Percentiles rank a stretch among this genome's conserved stretches.
phyloP scores from a whole-genome alignment of 495 filamentous ascomycete genomes.

The Jackrogersella multiformis region DNA sequence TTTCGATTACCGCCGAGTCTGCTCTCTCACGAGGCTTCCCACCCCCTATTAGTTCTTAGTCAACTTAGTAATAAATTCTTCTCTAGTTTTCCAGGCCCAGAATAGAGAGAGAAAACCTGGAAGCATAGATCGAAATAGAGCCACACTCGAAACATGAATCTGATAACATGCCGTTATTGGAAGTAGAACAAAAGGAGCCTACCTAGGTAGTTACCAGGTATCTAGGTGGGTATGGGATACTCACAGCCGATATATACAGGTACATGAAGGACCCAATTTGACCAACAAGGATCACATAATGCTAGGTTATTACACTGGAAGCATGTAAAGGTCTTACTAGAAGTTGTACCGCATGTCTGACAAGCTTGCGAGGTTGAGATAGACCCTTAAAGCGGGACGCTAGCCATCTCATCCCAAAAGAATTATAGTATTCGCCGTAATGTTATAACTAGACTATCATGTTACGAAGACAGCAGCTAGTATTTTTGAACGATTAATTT shows the following conservation, averaged over 20 bases:
- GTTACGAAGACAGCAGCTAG: not conserved
- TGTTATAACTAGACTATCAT: not conserved
- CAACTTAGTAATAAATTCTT: not conserved
- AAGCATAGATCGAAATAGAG: not conserved
- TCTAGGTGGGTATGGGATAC: not conserved
- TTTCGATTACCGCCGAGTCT: not conserved
- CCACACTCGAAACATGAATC: not conserved
- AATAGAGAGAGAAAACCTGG: not conserved
- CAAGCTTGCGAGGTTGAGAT: not conserved
- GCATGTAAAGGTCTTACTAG: slow-evolving; percentile 1
- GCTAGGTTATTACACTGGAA: slow-evolving; percentile 6
- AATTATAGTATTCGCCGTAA: not conserved
- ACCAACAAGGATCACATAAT: slow-evolving; percentile 2
- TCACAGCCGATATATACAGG: not conserved
- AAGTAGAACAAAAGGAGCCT: not conserved
- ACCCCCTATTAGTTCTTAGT: not conserved
- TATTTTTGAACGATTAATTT: not conserved
- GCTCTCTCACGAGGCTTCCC: slow-evolving; percentile 2
- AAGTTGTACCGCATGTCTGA: not conserved
- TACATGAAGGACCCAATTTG: not conserved
- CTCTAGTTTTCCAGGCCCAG: not conserved
- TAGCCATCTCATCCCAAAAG: not conserved
- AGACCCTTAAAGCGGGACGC: not conserved
- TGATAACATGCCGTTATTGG: not conserved
- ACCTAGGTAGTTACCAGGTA: too few species aligned